phyloP scores from a whole-genome alignment of 2,329 filamentous ascomycete genomes.

The Paecilomyces sp. region DNA sequence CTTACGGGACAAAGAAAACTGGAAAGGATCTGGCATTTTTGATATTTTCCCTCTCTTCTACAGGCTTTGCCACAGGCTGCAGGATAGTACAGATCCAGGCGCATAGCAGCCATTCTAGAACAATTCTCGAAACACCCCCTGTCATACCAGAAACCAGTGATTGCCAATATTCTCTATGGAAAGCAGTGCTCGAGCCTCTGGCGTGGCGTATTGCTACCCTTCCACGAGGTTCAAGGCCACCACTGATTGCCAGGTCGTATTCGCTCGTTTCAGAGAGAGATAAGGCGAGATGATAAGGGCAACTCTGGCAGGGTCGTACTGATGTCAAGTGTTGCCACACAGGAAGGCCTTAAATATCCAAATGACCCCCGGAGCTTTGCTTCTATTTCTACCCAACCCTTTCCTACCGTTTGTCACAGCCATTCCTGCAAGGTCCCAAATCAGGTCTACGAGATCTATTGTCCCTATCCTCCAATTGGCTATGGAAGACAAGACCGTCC shows the following conservation, averaged over 20 bases:
- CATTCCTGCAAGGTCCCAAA: not conserved
- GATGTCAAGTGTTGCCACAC: not conserved
- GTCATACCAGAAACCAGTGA: not conserved
- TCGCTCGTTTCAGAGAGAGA: not conserved
- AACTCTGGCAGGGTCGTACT: not conserved
- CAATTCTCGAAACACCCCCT: not conserved
- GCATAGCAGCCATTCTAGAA: not conserved
- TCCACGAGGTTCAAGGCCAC: not conserved
- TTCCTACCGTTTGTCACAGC: not conserved
- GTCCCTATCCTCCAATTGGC: not conserved
- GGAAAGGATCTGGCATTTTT: not conserved
- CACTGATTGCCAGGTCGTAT: not conserved
- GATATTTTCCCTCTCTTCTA: no score
- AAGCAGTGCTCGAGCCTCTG: not conserved
- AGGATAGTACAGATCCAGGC: not conserved
- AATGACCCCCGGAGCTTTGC: not conserved
- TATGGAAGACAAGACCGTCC: not conserved
- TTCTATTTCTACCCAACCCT: not conserved
- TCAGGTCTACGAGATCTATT: not conserved
- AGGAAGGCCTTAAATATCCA: not conserved
- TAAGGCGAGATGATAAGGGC: not conserved
- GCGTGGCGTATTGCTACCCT: not conserved
- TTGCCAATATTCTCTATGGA: not conserved
- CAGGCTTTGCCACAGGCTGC: not conserved
- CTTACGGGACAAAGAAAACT: not conserved